These are phyloP conservation scores for Sutorius australiensis DNA, from an alignment of 768 basidiomycete species.

Conservation along the genomic window DNA sequence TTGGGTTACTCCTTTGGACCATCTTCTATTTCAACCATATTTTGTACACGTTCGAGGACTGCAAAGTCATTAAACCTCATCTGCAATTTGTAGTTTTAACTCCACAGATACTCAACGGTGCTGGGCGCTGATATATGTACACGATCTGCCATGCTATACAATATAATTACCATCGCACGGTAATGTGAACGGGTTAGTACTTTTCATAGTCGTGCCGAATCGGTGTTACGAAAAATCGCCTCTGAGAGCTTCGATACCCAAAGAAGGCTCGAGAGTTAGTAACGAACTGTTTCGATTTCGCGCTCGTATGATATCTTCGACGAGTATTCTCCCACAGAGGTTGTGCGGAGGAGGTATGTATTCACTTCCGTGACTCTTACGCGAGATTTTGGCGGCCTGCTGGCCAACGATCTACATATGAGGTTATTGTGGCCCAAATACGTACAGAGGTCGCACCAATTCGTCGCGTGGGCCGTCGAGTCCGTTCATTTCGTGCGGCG, in stretches of 20 bases:
- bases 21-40: constrained; percentile 18
- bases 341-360: constrained; percentile 2
- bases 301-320: constrained; percentile 1
- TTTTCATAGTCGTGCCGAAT: constrained; percentile 1
- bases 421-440: constrained; percentile 17
- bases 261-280: neutral
- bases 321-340: constrained; percentile 3
- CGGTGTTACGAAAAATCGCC: neutral
- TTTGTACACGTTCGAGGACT: constrained; percentile 10
- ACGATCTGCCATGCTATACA: neutral
- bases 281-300: neutral
- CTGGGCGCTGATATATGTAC: constrained; percentile 15
- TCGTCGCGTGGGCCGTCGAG: constrained; percentile 17
- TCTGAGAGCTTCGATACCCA: constrained; percentile 5
- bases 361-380: constrained; percentile 32
- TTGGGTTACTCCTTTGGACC: constrained; percentile 14
- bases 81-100: constrained; percentile 11
- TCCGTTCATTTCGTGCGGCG: constrained; percentile 31
- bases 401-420: constrained; percentile 21
- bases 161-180: constrained; percentile 2
- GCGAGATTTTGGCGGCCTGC: constrained; percentile 15
- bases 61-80: neutral
- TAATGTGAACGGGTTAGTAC: neutral
- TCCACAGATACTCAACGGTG: constrained; percentile 5
- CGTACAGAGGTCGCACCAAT: constrained; percentile 14